A percentile compares a stretch with the other conserved stretches of the same genome.
These are phyloP conservation scores for Verticillium isaacii DNA, from an alignment of 2,329 filamentous ascomycete species.

Conservation along the genomic window DNA sequence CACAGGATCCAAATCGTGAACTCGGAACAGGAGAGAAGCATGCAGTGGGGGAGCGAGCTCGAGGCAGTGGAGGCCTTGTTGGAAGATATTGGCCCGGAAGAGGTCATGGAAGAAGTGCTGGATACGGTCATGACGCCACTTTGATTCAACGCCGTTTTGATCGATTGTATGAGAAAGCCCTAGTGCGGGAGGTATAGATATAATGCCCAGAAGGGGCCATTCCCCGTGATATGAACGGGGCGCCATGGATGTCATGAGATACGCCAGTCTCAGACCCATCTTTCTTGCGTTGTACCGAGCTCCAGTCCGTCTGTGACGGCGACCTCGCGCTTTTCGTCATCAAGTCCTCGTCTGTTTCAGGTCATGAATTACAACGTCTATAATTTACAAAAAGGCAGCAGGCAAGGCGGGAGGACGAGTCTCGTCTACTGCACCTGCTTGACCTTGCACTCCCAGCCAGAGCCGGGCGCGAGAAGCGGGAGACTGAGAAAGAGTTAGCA, in stretches of 20 bases:
- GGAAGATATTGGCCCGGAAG: conserved; percentile 55
- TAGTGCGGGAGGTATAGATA: not conserved
- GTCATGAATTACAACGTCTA: conserved; percentile 16
- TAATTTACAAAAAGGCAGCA: conserved; percentile 9
- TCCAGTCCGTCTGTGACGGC: not conserved
- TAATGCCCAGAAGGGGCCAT: not conserved
- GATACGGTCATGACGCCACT: conserved; percentile 51
- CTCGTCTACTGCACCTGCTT: conserved; percentile 60
- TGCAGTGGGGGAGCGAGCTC: conserved; percentile 86
- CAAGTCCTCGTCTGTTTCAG: conserved; percentile 3
- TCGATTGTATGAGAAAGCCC: not conserved
- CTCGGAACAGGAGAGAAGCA: conserved; percentile 72
- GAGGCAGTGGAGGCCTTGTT: conserved; percentile 64
- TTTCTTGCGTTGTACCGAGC: not conserved
- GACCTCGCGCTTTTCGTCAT: not conserved
- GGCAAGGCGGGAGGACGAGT: conserved; percentile 4
- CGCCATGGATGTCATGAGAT: not conserved
- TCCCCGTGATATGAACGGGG: not conserved
- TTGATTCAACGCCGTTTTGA: conserved; percentile 18
- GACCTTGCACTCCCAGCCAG: conserved; percentile 87
- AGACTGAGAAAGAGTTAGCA: conserved; percentile 55
- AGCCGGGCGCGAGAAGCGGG: conserved; percentile 73
- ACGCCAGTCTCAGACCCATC: not conserved
- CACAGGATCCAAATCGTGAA: conserved; percentile 72
- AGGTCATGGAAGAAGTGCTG: conserved; percentile 62